Percentiles rank a stretch among this genome's conserved stretches.
phyloP scores from a whole-genome alignment of 2,329 filamentous ascomycete species.

The Ploettnerulaceae sp. region DNA sequence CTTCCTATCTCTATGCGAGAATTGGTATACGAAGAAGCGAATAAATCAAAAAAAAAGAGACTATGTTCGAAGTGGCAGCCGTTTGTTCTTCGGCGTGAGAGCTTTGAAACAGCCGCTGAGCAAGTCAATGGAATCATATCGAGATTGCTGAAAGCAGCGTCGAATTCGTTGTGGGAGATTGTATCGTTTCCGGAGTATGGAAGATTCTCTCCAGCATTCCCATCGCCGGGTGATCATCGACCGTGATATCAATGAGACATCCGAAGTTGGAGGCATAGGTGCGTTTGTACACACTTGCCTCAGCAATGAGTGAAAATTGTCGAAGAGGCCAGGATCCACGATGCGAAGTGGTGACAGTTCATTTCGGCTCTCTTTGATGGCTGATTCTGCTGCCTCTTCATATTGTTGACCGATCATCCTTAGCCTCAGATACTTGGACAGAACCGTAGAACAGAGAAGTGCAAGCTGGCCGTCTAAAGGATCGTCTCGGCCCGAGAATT shows the following conservation, averaged over 20 bases:
- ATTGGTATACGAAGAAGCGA: background rate
- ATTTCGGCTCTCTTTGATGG: constrained; percentile 19
- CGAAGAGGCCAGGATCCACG: constrained; percentile 19
- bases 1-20: background rate
- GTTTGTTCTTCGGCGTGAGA: constrained; percentile 11
- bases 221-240: constrained; percentile 28
- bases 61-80: background rate
- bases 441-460: constrained; percentile 24
- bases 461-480: constrained; percentile 20
- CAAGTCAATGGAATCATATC: constrained; percentile 23
- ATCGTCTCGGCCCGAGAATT: background rate
- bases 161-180: constrained; percentile 20
- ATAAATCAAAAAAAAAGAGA: background rate
- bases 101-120: constrained; percentile 23
- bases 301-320: constrained; percentile 18
- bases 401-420: constrained; percentile 29
- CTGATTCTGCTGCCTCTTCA: constrained; percentile 26
- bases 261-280: constrained; percentile 27
- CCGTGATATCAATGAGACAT: constrained; percentile 28
- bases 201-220: constrained; percentile 23
- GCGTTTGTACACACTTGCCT: constrained; percentile 26
- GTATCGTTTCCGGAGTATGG: constrained; percentile 20
- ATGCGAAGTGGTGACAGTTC: constrained; percentile 17
- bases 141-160: constrained; percentile 19
- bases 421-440: constrained; percentile 26